Evolutionary conservation across 257 asterid species (phyloP), one percentile per base, ranked within the genome.

Genomic region (Petrea volubilis): DNA sequence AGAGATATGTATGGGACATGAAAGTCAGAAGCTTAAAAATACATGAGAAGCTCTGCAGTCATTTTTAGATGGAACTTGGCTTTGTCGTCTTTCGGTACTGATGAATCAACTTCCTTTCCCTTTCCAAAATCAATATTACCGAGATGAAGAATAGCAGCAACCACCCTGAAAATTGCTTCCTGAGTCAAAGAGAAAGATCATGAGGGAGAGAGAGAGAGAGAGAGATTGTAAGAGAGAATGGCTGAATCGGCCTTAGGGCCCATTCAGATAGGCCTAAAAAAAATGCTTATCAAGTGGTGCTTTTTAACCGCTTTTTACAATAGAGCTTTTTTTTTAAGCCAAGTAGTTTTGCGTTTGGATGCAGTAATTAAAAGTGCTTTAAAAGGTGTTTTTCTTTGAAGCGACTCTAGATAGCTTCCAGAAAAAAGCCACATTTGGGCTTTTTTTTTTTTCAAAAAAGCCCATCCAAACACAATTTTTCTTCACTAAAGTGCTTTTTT

Each of bases 101-200:
- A 93, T 58, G 98, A 93, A 80, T 93, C 98, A 57, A 67, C 28
- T 73, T 93, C 98, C 78, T 87, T 89, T 68, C 98, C 98, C 82
- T 91, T 93, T 29, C 90, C 84, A 80, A 93, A 93, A 44, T 89
- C 96, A 62, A 93, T 87, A 80, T 93, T 93, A 65, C 98, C 98
- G 52, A 93, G 82, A 78, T 93, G 97, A 75, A 93, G 96, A 82
- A 93, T 85, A 60, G 97, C 81, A 71, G 98, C 98, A 74, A 93
- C 92, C 64, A 93, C 98, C 80, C 97, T 85, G 79, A 93, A 93
- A 77, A 93, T 91, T 67, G 98, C 97, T 88, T 93, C 98, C 97
- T 93, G 86, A 27, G 67, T 38, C 79, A 78, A 81, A 52, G 24
- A 56, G 53, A 75, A 76, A 63, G 68, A 36, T 23, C 8, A 18